phyloP scores from a whole-genome alignment of 1,284 basidiomycete species.

The Ustilago esculenta region DNA sequence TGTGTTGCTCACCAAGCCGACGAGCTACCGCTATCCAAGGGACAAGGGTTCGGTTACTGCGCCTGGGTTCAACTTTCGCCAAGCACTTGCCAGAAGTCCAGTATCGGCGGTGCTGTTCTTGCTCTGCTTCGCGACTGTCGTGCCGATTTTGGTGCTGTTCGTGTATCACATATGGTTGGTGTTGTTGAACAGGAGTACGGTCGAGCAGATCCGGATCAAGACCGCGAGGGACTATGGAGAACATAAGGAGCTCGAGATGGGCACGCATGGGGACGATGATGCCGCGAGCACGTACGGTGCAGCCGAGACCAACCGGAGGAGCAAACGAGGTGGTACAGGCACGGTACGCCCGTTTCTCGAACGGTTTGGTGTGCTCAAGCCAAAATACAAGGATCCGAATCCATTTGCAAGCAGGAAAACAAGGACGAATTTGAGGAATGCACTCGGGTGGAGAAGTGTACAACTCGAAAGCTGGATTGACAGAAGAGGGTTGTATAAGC shows the following conservation, averaged over 20 bases:
- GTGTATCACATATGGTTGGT: constrained; percentile 61
- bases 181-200: constrained; percentile 60
- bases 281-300: constrained; percentile 13
- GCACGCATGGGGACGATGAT: constrained; percentile 15
- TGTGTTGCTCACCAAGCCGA: constrained; percentile 40
- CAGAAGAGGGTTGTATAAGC: background rate
- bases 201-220: constrained; percentile 65
- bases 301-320: constrained; percentile 7
- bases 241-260: constrained; percentile 26
- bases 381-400: constrained; percentile 45
- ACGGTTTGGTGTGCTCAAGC: constrained; percentile 21
- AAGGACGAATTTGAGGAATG: constrained; percentile 34
- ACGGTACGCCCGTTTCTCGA: constrained; percentile 8
- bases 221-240: constrained; percentile 50
- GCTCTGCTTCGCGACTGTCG: constrained; percentile 38
- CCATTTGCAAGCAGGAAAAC: constrained; percentile 41
- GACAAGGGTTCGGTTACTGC: constrained; percentile 26
- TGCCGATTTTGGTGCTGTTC: constrained; percentile 52
- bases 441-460: constrained; percentile 42
- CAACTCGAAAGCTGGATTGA: constrained; percentile 47
- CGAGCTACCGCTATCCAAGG: constrained; percentile 21
- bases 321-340: background rate
- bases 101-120: constrained; percentile 59
- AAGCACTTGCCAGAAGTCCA: constrained; percentile 50
- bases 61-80: constrained; percentile 27